Percentiles rank a stretch among this genome's conserved stretches.
Conservation (phyloP, 2,329 filamentous ascomycete genomes). For the Aquanectria penicillioides region DNA sequence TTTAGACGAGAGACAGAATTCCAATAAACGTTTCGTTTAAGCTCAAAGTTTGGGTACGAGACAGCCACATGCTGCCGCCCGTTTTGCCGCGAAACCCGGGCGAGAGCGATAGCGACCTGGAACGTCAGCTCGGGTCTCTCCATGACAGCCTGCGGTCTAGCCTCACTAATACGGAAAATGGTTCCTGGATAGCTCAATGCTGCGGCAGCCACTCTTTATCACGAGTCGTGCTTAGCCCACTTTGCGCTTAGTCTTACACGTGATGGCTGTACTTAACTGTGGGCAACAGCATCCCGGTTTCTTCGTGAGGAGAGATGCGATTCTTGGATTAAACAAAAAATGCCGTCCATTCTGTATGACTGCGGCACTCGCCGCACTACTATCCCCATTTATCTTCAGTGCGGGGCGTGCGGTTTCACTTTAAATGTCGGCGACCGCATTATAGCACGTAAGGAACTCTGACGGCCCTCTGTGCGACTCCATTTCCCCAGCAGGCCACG, state of each 20-base stretch:
- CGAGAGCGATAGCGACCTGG: too few species aligned
- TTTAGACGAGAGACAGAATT: neutral
- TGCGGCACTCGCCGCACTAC: constrained; percentile 1
- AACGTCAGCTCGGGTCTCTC: too few species aligned
- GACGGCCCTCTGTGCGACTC: neutral
- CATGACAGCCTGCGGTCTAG: too few species aligned
- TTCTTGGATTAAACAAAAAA: neutral
- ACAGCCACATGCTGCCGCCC: neutral
- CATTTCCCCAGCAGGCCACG: neutral
- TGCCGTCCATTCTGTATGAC: constrained; percentile 3
- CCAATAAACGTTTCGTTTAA: neutral
- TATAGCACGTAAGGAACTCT: constrained; percentile 3
- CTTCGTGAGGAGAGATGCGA: neutral
- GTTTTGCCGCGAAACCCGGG: neutral
- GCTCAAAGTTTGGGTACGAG: neutral
- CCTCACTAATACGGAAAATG: too few species aligned
- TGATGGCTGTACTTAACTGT: neutral
- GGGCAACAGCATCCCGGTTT: neutral
- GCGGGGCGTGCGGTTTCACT: constrained; percentile 9
- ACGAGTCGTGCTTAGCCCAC: constrained; percentile 3
- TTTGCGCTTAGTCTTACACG: constrained; percentile 3
- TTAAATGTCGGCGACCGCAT: constrained; percentile 4
- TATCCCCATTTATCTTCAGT: constrained; percentile 6
- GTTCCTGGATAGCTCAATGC: too few species aligned
- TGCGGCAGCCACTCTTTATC: constrained; percentile 1